Evolutionary conservation across 148 eudicot genomes (phyloP).

Genomic region (Fagopyrum homotropicum): DNA sequence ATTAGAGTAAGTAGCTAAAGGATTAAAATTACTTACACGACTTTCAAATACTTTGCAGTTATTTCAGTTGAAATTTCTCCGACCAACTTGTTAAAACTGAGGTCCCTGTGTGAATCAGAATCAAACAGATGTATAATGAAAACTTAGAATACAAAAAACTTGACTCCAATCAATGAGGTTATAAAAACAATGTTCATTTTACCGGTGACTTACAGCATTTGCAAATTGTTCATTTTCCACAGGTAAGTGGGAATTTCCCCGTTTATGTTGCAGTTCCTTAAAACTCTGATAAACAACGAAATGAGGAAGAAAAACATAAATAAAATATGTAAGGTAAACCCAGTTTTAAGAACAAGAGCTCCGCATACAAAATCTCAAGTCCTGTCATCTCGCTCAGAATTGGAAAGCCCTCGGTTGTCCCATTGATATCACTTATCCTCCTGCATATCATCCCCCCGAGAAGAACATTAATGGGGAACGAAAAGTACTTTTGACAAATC

Average conservation of each 20-base stretch:
- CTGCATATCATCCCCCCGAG: conserved; percentile 23
- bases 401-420: conserved; percentile 48
- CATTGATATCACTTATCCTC: conserved; percentile 67
- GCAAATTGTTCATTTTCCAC: conserved; percentile 35
- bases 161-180: neutral
- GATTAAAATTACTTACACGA: conserved; percentile 38
- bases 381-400: conserved; percentile 29
- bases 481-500: neutral
- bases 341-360: neutral
- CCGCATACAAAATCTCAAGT: conserved; percentile 36
- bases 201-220: conserved; percentile 43
- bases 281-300: conserved; percentile 38
- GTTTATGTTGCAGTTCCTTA: conserved; percentile 61
- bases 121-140: neutral
- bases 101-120: conserved; percentile 41
- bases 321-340: neutral
- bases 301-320: neutral
- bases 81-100: conserved; percentile 54
- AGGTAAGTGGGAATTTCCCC: conserved; percentile 63
- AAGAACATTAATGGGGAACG: conserved; percentile 6
- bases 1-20: neutral
- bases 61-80: conserved; percentile 49
- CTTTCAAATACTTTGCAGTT: conserved; percentile 33
- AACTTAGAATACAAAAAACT: neutral
- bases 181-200: neutral